Evolutionary conservation across 371 early-diverging fungal species (phyloP), one percentile per base, ranked within the genome.

Genomic region (Catenaria anguillulae): DNA sequence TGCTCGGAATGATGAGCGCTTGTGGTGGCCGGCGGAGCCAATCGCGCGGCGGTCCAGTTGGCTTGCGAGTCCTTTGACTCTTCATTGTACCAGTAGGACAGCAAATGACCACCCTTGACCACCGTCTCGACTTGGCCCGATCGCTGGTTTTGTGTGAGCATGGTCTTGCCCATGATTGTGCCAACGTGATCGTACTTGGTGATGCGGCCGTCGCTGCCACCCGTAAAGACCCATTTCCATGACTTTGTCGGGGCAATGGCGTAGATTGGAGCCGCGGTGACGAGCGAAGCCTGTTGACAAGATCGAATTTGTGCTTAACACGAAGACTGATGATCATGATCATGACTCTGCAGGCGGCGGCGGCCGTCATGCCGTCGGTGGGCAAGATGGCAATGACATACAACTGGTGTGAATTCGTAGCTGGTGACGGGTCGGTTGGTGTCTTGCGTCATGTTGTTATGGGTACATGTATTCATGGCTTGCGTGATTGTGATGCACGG

Each of bases 191-290:
- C 95, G 77, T 85, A 97, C 72, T 92, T 93, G 33, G 92, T 77
- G 52, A 97, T 83, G 68, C 84, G 86, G 33, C 94, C 95, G 70
- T 97, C 95, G 37, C 89, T 92, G 2, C 88, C 87, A 19, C 95
- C 97, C 1, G 90, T 91, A 42, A 93, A 84, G 19, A 94, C 71
- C 94, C 93, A 95, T 59, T 86, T 84, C 82, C 84, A 89, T 67
- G 89, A 84, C 31, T 75, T 71, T 0, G 92, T 92, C 0, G 87
- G 78, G 0, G 89, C 83, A 45, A 86, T 65, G 31, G 84, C 13
- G 19, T 64, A 56, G 37, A 56, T 23, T 8, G 56, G 56, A 19
- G 56, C 15, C 23, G 56, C 10, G 6, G 40, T 37, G 5, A 24
- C 10, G 56, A 56, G 10, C 40, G 23, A 23, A 10, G 34, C 56